Evolutionary conservation across 1,284 basidiomycete genomes (phyloP).

Genomic region (Wolfiporia cocos): DNA sequence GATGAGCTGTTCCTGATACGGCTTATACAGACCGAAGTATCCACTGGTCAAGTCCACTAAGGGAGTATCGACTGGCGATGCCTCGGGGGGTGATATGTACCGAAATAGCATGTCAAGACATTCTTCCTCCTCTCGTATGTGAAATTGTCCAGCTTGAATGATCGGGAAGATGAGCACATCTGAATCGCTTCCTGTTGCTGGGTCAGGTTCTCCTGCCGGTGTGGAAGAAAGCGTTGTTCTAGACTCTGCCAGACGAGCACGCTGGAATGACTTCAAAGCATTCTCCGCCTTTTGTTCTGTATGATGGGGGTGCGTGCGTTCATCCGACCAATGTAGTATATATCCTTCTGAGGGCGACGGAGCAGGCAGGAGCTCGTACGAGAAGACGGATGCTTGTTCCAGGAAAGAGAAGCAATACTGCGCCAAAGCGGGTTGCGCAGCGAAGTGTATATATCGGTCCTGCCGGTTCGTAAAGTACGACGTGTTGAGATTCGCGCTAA

Average conservation of each 20-base stretch:
- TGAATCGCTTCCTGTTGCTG: conserved; percentile 13
- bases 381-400: conserved; percentile 64
- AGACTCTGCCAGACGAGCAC: conserved; percentile 27
- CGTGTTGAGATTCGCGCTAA: conserved; percentile 89
- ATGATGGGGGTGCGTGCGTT: conserved; percentile 48
- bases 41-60: conserved; percentile 83
- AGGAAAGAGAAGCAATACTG: conserved; percentile 85
- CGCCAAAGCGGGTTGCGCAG: conserved; percentile 55
- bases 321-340: conserved; percentile 51
- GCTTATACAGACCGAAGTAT: conserved; percentile 86
- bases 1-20: conserved; percentile 77
- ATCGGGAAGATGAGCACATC: conserved; percentile 72
- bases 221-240: conserved; percentile 1
- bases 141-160: conserved; percentile 82
- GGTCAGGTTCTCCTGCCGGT: not conserved
- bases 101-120: conserved; percentile 56
- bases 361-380: conserved; percentile 54
- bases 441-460: conserved; percentile 88
- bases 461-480: conserved; percentile 96
- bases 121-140: conserved; percentile 77
- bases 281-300: conserved; percentile 48
- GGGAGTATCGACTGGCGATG: conserved; percentile 21
- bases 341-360: conserved; percentile 28
- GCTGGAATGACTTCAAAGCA: conserved; percentile 47
- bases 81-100: conserved; percentile 22